phyloP scores from a whole-genome alignment of 108 stramenopile species.

The Skeletonema potamos region DNA sequence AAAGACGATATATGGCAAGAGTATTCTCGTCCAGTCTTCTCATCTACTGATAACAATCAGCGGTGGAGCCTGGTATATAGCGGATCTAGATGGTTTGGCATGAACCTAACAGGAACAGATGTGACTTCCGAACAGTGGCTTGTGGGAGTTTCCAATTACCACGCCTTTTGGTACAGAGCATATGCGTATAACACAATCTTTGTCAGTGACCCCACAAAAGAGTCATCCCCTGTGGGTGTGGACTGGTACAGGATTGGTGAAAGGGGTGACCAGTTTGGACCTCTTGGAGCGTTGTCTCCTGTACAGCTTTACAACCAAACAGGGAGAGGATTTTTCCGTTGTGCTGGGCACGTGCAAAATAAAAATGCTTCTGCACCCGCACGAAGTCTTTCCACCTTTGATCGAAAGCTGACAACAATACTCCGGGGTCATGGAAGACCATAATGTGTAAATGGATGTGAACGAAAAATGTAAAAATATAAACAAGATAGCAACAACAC shows the following conservation, averaged over 20 bases:
- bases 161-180: background rate
- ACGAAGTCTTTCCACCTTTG: background rate
- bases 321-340: background rate
- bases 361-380: background rate
- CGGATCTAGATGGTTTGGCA: background rate
- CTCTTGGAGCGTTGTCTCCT: conserved; percentile 1
- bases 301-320: background rate
- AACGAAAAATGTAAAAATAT: no score
- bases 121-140: background rate
- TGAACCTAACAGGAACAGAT: background rate
- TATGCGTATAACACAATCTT: background rate
- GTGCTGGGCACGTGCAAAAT: background rate
- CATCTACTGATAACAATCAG: background rate
- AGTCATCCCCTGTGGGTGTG: conserved; percentile 4
- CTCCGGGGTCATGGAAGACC: background rate
- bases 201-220: background rate
- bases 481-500: no score
- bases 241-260: conserved; percentile 4
- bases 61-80: background rate
- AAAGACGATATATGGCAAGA: background rate
- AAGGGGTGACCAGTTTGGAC: conserved; percentile 1
- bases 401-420: background rate
- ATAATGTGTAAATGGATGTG: background rate
- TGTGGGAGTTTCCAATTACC: background rate
- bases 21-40: background rate